Conservation (phyloP, 768 basidiomycete species). For the Botryobasidium botryosum region DNA sequence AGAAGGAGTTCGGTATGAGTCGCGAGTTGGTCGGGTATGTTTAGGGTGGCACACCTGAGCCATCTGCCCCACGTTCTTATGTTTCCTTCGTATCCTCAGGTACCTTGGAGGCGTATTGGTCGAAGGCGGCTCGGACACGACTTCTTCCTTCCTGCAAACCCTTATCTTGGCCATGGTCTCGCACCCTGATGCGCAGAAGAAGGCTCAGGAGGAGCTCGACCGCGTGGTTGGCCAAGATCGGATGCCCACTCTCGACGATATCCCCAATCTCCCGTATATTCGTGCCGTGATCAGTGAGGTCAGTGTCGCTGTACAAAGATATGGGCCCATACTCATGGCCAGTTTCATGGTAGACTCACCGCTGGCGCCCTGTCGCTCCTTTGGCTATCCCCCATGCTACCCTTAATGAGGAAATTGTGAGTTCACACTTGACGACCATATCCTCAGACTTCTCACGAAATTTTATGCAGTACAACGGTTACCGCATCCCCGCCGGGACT, state of each 20-base stretch:
- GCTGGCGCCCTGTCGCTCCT: neutral
- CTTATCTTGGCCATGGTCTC: neutral
- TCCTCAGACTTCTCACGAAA: neutral
- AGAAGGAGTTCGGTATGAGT: constrained; percentile 15
- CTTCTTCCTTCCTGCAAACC: constrained; percentile 11
- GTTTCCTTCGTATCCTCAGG: constrained; percentile 11
- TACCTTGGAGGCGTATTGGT: constrained; percentile 20
- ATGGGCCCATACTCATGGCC: no score
- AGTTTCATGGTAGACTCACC: neutral
- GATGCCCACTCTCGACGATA: neutral
- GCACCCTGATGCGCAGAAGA: neutral
- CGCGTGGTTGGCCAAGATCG: neutral
- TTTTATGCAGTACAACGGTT: constrained; percentile 10
- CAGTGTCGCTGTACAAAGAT: neutral
- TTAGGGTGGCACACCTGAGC: no score
- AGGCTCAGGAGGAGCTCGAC: neutral
- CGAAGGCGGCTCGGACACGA: constrained; percentile 22
- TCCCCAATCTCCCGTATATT: neutral
- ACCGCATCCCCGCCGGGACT: constrained; percentile 16
- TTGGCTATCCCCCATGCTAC: constrained; percentile 2
- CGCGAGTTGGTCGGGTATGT: constrained; percentile 17
- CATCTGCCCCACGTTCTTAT: neutral
- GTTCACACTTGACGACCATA: neutral
- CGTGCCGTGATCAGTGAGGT: neutral
- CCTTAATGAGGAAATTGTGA: constrained; percentile 8